Conservation (phyloP, 75 land plant genomes). For the Selaginella tamariscina region DNA sequence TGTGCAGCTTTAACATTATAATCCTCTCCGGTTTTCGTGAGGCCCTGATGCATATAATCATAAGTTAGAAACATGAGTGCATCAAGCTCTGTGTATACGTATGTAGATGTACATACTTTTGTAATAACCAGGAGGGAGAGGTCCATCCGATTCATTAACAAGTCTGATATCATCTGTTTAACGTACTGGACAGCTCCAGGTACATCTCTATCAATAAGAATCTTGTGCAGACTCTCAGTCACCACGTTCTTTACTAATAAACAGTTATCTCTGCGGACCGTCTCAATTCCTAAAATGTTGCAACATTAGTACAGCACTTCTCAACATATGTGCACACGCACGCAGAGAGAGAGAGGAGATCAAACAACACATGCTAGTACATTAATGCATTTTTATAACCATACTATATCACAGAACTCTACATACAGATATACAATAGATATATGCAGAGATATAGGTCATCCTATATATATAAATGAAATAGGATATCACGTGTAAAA, state of each 20-base stretch:
- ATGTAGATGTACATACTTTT: constrained; percentile 38
- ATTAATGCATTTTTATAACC: too few relatives aligned
- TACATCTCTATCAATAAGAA: constrained; percentile 75
- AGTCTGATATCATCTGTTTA: constrained; percentile 83
- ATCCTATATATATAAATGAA: too few relatives aligned
- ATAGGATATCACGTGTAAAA: too few relatives aligned
- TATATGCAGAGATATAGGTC: too few relatives aligned
- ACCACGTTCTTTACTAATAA: constrained; percentile 89
- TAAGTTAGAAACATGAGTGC: background rate
- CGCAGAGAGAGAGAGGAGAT: too few relatives aligned
- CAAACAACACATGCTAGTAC: too few relatives aligned
- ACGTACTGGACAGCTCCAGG: constrained; percentile 93
- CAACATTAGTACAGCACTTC: background rate
- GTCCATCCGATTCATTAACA: constrained; percentile 96
- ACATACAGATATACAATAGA: too few relatives aligned
- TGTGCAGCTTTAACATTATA: constrained; percentile 96
- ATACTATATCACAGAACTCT: too few relatives aligned
- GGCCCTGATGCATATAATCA: constrained; percentile 37
- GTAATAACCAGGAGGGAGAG: constrained; percentile 96
- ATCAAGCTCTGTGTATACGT: background rate
- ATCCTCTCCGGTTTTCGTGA: constrained; percentile 92
- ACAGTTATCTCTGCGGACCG: constrained; percentile 96
- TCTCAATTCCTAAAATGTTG: constrained; percentile 69
- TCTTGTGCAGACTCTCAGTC: constrained; percentile 84
- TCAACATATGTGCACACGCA: background rate